Evolutionary conservation across 2,329 filamentous ascomycete genomes (phyloP), one percentile per base, ranked within the genome.

Genomic region (Paraphaeosphaeria sporulosa): DNA sequence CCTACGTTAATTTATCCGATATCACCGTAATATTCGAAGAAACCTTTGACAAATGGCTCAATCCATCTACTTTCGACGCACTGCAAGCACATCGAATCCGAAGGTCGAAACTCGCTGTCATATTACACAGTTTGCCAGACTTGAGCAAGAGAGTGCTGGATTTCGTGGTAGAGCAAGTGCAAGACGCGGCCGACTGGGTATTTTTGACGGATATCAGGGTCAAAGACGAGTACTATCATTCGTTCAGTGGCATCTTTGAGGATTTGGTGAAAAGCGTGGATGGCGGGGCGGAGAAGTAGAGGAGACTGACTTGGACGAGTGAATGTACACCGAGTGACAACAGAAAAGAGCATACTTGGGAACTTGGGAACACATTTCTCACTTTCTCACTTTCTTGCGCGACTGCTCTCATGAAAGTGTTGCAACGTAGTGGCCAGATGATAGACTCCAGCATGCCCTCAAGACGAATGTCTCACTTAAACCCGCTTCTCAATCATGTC

Each of bases 11-110:
- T 43, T 63, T 74, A 30, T 69, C 72, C 6, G 71, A 76, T 52
- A 64, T 75, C 8, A 76, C 73, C 12, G 68, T 76, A 25, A 61
- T 75, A 3, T 76, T 74, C 43, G 73, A 76, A 61, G 68, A 76
- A 40, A 70, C 65, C 0, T 76, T 76, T 48, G 62, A 66, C 43
- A 72, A 71, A 32, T 75, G 65, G 61, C 60, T 75, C 3, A 62
- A 71, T 19, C 65, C 64, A 21, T 32, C 57, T 2, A 67, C 55
- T 4, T 68, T 73, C 56, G 62, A 64, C 12, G 63, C 68, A 0
- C 61, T 75, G 0, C 65, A 70, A 50, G 57, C 59, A 10, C 61
- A 68, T 42, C 63, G 63, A 6, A 58, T 73, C 15, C 59, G 56
- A 1, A 60, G 58, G 17, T 67, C 66, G 8, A 70, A 73, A 43